Percentiles rank a stretch among this genome's conserved stretches.
These are phyloP conservation scores for Austroboletus novae-zelandiae DNA, from an alignment of 1,284 basidiomycete species.

Conservation along the genomic window DNA sequence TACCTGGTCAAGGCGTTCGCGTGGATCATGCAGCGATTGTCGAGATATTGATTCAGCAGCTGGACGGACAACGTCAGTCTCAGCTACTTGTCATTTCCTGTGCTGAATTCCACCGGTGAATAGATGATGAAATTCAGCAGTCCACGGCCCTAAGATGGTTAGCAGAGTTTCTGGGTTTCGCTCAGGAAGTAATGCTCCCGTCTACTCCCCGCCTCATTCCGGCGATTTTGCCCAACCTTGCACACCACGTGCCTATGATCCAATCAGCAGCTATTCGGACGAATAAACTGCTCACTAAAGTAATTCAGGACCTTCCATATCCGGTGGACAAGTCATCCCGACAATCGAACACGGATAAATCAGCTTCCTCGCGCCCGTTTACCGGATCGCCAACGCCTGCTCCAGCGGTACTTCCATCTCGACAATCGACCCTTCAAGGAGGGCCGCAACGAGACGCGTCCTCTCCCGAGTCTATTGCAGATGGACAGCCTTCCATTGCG, in stretches of 20 bases:
- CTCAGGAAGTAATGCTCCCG: conserved; percentile 89
- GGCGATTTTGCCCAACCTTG: conserved; percentile 91
- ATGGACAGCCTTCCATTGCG: conserved; percentile 24
- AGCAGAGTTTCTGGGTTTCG: conserved; percentile 86
- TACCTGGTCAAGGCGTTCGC: conserved; percentile 89
- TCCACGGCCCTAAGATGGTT: conserved; percentile 91
- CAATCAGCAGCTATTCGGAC: conserved; percentile 84
- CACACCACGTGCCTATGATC: conserved; percentile 88
- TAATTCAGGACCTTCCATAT: conserved; percentile 83
- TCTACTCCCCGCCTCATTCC: conserved; percentile 93
- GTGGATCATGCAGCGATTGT: conserved; percentile 93
- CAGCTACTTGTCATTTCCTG: neutral
- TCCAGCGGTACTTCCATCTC: conserved; percentile 37
- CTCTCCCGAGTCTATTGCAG: conserved; percentile 42
- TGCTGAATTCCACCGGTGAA: conserved; percentile 6
- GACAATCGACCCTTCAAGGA: conserved; percentile 46
- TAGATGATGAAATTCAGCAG: conserved; percentile 89
- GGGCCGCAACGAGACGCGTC: conserved; percentile 39
- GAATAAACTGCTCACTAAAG: conserved; percentile 81
- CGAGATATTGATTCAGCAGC: conserved; percentile 90
- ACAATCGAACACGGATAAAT: conserved; percentile 36
- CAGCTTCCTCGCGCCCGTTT: conserved; percentile 30
- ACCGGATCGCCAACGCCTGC: conserved; percentile 51
- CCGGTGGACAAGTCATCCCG: conserved; percentile 52
- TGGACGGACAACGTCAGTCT: conserved; percentile 79